Base-by-base conservation (phyloP, 2,329 filamentous ascomycete species). In the Rugonectria rugulosa region DNA sequence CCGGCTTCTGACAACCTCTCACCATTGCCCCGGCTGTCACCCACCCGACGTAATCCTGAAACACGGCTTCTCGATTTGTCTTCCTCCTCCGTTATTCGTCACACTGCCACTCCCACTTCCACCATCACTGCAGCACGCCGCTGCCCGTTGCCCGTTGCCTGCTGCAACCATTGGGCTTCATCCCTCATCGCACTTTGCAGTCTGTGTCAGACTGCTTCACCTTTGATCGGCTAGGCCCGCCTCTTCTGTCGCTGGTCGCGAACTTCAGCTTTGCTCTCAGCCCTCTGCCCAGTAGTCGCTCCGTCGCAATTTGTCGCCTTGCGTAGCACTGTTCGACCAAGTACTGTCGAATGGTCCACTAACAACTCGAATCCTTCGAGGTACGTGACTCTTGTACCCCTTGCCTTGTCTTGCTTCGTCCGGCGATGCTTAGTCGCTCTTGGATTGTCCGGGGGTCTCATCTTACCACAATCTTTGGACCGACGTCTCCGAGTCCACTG, bases 41-140 rank as follows among this genome's bases (percentile, higher is more conserved):
- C 53, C 44, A 59, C 56, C 38, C 66, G 59, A 59, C 53, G 64
- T 63, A 57, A 50, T 56, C 53, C 65, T 69, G 67, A 68, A 69
- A 69, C 67, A 56, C 54, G 52, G 41, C 32, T 57, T 63, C 52
- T 56, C 53, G 49, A 59, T 59, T 67, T 53, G 61, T 64, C 55
- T 52, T 52, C 38, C 34, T 44, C 54, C 53, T 45, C 55, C 53
- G 56, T 7, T 20, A 20, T 12, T 38, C 48, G 64, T 64, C 47
- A 62, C 57, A 66, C 61, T 58, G 38, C 52, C 46, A 38, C 42
- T 47, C 43, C 27, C 55, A 53, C 52, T 42, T 34, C 43, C 45
- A 50, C 38, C 42, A 20, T 57, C 52, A 63, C 54, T 51, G 56
- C 49, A 57, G 53, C 47, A 38, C 49, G 40, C 26, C 15, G 38